Evolutionary conservation across 495 filamentous ascomycete species (phyloP), one percentile per base, ranked within the genome.

Genomic region (Trichoderma reesei): DNA sequence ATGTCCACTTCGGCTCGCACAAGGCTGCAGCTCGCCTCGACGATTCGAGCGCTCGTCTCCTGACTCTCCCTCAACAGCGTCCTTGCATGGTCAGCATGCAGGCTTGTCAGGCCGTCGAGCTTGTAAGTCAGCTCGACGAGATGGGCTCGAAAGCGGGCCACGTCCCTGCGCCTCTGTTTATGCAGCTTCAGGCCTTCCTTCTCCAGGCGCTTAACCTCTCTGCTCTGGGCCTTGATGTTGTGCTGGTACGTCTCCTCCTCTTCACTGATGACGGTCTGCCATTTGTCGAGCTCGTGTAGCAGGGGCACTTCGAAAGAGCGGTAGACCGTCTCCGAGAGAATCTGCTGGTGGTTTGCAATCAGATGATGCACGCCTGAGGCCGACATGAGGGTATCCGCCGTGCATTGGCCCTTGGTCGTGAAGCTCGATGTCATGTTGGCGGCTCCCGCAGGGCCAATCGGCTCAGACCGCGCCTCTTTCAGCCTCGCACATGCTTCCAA

Each of bases 1-100:
- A 87, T 86, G 65, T 87, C 85, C 7, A 86, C 79, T 72, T 87
- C 85, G 54, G 85, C 85, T 26, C 85, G 77, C 31, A 86, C 84
- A 5, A 87, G 74, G 54, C 79, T 78, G 51, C 83, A 85, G 33
- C 82, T 80, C n/a, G 80, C 82, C 60, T 87, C 85, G 7, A 86
- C 75, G 65, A 87, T 85, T 59, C 74, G 72, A 11, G 68, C 71
- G 36, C 80, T 83, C 65, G 82, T 81, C 67, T 86, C 83, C 72
- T 86, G 84, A 48, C 79, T 78, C 65, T 85, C 82, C 61, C 80
- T 67, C 61, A 86, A 70, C 61, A 86, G 68, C 1, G 74, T 78
- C 39, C 81, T 76, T 26, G 81, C 80, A 66, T 87, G 84, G 37
- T 76, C 75, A n/a, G 78, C 82, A 63, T 86, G 83, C 62, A 86